Base-by-base conservation (phyloP, 2,329 filamentous ascomycete species). In the Pseudopyricularia cyperi region DNA sequence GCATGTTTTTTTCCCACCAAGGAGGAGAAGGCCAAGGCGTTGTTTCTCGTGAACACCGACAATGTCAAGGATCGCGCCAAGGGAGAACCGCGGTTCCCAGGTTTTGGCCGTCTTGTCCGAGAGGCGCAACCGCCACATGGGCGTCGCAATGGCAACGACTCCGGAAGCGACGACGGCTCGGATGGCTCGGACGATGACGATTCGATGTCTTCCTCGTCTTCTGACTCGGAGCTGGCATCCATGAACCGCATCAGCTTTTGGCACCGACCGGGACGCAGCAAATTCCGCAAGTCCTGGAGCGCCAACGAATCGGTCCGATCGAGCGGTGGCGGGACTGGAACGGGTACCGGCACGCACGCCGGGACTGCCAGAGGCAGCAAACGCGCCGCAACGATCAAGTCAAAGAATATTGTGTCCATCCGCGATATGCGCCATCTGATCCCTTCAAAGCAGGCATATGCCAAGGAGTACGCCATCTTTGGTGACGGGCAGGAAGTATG, bases 401-500 rank as follows among this genome's bases (percentile, higher is more conserved):
- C 77, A 6, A 85, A 83, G 58, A 89, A 90, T 55, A 72, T 86
- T 22, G 70, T 97, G 19, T 81, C 81, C 1, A 80, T 96, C 37
- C 76, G 90, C 60, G 76, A 88, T 55, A 64, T 94, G 26, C 77
- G 79, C 9, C 71, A 78, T 48, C 65, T 89, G 12, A 68, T 95
- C n/a, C 90, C 90, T 0, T 85, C 87, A 3, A 93, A 89, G 64
- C 76, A 76, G 54, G 75, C 81, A 52, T 76, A 96, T 55, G 93
- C 89, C 2, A 72, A 80, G 53, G 79, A 86, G 57, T 98, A 97
- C 66, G 77, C 77, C 24, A 85, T 96, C 14, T 90, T 93, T 63
- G 89, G 89, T 3, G 82, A 89, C 55, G 85, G 86, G 1, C 78
- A 82, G n/a, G 78, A 85, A 35, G 81, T 95, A 3, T 97, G 91